phyloP scores from a whole-genome alignment of 495 filamentous ascomycete species.

The Neurospora sp. region DNA sequence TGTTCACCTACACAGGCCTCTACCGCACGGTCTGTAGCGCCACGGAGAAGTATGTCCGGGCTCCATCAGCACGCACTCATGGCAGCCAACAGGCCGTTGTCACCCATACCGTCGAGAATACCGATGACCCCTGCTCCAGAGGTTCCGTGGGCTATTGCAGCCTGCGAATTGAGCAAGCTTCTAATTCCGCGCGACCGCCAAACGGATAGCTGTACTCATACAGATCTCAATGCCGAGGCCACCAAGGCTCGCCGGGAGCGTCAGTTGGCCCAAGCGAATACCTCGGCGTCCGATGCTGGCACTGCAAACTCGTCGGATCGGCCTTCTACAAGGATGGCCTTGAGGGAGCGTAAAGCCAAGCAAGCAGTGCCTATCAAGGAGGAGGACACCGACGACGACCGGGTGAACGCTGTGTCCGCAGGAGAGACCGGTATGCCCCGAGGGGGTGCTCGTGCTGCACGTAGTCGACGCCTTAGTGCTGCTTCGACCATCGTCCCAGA shows the following conservation, averaged over 20 bases:
- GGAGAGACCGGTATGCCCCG: not conserved
- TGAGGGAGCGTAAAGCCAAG: slow-evolving; percentile 58
- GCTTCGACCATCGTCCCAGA: slow-evolving; percentile 27
- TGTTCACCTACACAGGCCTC: slow-evolving; percentile 68
- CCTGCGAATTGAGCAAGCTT: slow-evolving; percentile 69
- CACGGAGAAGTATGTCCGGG: slow-evolving; percentile 38
- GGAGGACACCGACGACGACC: slow-evolving; percentile 44
- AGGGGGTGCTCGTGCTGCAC: not conserved
- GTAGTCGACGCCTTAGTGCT: slow-evolving; percentile 29
- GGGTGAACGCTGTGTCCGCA: slow-evolving; percentile 22
- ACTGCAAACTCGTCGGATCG: slow-evolving; percentile 22
- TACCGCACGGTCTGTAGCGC: slow-evolving; percentile 57
- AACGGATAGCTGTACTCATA: slow-evolving; percentile 59
- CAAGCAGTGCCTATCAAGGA: slow-evolving; percentile 33
- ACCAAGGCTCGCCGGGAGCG: slow-evolving; percentile 51
- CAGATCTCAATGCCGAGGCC: slow-evolving; percentile 64
- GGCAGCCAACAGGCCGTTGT: slow-evolving; percentile 6
- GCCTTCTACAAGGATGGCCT: slow-evolving; percentile 52
- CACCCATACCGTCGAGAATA: slow-evolving; percentile 21
- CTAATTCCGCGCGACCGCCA: slow-evolving; percentile 66
- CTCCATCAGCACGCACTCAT: slow-evolving; percentile 1
- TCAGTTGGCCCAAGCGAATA: slow-evolving; percentile 32
- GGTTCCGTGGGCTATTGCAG: slow-evolving; percentile 72
- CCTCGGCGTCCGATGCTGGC: slow-evolving; percentile 21
- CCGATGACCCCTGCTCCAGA: slow-evolving; percentile 61